Evolutionary conservation across 495 filamentous ascomycete genomes (phyloP).

Genomic region (Mycothermus thermophilus): DNA sequence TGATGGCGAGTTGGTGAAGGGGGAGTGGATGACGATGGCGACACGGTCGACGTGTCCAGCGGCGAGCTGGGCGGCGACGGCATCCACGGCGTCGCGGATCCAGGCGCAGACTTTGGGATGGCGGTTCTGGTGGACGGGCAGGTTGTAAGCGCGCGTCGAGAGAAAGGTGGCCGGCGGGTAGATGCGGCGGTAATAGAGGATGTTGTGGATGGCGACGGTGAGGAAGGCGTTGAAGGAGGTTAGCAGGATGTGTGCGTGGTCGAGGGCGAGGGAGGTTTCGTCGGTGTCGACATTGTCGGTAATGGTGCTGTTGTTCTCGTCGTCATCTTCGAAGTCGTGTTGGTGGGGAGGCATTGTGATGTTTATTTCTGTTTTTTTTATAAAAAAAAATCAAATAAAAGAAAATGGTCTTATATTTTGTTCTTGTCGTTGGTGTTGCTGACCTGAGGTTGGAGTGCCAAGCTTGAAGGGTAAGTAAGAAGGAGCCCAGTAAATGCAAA

Average conservation of each 20-base stretch:
- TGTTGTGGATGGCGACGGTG: constrained; percentile 78
- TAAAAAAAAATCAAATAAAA: not conserved
- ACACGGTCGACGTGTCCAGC: constrained; percentile 47
- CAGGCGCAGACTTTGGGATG: constrained; percentile 86
- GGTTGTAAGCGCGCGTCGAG: constrained; percentile 71
- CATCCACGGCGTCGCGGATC: constrained; percentile 70
- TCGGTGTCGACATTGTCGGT: too few relatives aligned
- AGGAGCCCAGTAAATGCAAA: too few relatives aligned
- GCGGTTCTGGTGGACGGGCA: constrained; percentile 74
- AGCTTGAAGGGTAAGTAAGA: too few relatives aligned
- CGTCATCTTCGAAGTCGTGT: not conserved
- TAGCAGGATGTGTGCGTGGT: constrained; percentile 33
- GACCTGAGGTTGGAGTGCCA: too few relatives aligned
- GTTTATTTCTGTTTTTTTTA: not conserved
- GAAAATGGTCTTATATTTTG: not conserved
- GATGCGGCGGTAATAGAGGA: constrained; percentile 73
- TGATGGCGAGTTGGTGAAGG: constrained; percentile 8
- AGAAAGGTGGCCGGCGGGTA: constrained; percentile 76
- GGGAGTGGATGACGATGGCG: constrained; percentile 61
- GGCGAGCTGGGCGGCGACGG: constrained; percentile 56
- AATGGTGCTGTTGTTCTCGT: too few relatives aligned
- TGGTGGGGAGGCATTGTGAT: not conserved
- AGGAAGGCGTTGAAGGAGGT: constrained; percentile 63
- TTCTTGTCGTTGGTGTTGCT: not conserved
- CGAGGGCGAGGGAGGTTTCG: constrained; percentile 5